Conservation (phyloP, 2,329 filamentous ascomycete species). For the Pestalotiopsis fici region DNA sequence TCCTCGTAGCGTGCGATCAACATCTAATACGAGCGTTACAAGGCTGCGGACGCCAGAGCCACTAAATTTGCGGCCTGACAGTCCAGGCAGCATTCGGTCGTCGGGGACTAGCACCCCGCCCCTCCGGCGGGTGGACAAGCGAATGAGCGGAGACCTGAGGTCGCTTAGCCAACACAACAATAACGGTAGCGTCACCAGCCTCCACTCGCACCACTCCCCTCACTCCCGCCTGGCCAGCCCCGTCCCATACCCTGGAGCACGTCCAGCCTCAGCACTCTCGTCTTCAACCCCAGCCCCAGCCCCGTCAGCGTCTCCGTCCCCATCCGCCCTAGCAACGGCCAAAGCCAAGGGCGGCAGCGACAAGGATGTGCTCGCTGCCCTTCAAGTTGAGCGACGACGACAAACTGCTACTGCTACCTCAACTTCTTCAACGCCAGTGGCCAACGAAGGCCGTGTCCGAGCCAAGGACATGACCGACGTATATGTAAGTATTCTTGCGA, state of each 20-base stretch:
- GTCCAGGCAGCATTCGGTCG: slow-evolving; percentile 52
- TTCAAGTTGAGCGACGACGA: neutral
- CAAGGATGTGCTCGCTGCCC: neutral
- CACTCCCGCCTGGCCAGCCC: neutral
- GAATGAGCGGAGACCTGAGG: slow-evolving; percentile 76
- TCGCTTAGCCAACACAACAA: slow-evolving; percentile 60
- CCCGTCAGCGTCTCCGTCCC: neutral
- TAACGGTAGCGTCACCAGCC: slow-evolving; percentile 25
- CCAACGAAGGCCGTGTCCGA: slow-evolving; percentile 85
- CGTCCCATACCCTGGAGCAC: neutral
- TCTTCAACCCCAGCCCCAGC: neutral
- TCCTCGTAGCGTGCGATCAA: slow-evolving; percentile 34
- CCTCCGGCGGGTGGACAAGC: slow-evolving; percentile 63
- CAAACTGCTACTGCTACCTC: slow-evolving; percentile 9
- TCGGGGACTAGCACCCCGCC: slow-evolving; percentile 61
- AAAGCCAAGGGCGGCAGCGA: neutral
- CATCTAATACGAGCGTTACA: slow-evolving; percentile 56
- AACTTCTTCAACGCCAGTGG: slow-evolving; percentile 63
- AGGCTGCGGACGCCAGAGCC: slow-evolving; percentile 56
- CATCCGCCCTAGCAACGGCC: neutral
- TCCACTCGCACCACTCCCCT: slow-evolving; percentile 3
- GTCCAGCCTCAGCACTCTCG: neutral
- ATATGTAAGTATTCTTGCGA: slow-evolving; percentile 70
- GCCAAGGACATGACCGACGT: slow-evolving; percentile 88
- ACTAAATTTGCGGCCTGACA: slow-evolving; percentile 61